Evolutionary conservation across 129 eudicot species (phyloP).

Genomic region (Pseudognaphalium luteoalbum): DNA sequence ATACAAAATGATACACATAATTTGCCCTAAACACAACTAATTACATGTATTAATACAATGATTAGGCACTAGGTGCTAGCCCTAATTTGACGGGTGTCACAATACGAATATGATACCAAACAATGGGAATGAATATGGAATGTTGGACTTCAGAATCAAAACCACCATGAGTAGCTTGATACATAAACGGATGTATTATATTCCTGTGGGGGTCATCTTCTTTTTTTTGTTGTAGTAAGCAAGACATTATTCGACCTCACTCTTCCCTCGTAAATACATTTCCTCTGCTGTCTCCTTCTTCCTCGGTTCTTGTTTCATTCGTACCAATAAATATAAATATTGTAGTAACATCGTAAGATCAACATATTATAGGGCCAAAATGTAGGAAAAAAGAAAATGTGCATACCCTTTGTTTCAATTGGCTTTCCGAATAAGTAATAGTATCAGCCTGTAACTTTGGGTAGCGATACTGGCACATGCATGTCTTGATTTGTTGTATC

Average conservation of each 20-base stretch:
- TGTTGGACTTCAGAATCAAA: constrained; percentile 49
- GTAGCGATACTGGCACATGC: constrained; percentile 49
- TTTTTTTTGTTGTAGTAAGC: constrained; percentile 51
- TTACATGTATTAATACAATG: no score
- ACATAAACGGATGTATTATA: constrained; percentile 39
- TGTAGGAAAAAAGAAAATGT: background rate
- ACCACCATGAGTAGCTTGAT: constrained; percentile 51
- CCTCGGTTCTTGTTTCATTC: constrained; percentile 37
- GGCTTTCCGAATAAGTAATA: constrained; percentile 63
- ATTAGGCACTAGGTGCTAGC: no score
- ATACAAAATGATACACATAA: no score
- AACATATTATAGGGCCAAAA: no score
- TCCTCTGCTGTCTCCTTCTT: constrained; percentile 49
- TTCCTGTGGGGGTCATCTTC: constrained; percentile 57
- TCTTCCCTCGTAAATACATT: constrained; percentile 47
- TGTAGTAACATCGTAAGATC: no score
- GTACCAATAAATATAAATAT: no score
- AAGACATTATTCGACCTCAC: constrained; percentile 56
- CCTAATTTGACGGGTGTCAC: no score
- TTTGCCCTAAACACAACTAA: no score
- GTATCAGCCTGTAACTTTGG: constrained; percentile 68
- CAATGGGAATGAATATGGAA: constrained; percentile 42
- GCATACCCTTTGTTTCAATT: constrained; percentile 51
- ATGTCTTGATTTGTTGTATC: constrained; percentile 56
- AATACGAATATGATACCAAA: no score